Evolutionary conservation across 2,329 filamentous ascomycete genomes (phyloP).

Genomic region (Xylariaceae sp.): DNA sequence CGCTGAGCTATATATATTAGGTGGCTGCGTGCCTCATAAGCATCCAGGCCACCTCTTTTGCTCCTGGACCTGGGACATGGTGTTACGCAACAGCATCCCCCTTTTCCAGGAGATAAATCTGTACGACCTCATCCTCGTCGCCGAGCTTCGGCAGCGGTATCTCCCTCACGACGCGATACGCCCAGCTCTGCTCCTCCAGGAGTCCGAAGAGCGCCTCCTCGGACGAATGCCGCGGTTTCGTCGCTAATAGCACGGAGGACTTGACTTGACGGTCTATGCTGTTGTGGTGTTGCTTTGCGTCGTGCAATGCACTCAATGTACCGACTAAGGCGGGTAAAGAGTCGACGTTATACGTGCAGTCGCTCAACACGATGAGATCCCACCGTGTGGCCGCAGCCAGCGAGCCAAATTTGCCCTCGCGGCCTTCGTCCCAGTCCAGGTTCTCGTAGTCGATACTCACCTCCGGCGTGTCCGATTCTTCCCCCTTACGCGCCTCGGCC

Average conservation of each 20-base stretch:
- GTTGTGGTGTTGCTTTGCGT: conserved; percentile 28
- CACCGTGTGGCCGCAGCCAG: conserved; percentile 38
- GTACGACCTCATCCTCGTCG: conserved; percentile 41
- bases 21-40: background rate
- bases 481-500: conserved; percentile 6
- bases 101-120: conserved; percentile 49
- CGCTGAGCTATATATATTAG: background rate
- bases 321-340: conserved; percentile 49
- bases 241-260: conserved; percentile 48
- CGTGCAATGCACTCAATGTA: conserved; percentile 47
- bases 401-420: conserved; percentile 40
- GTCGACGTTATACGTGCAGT: conserved; percentile 59
- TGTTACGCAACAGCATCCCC: background rate
- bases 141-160: conserved; percentile 45
- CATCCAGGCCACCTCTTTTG: background rate
- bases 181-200: conserved; percentile 44
- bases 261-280: conserved; percentile 4
- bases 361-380: conserved; percentile 52
- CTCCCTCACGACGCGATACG: conserved; percentile 36
- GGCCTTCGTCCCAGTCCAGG: conserved; percentile 52
- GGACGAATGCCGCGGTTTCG: conserved; percentile 51
- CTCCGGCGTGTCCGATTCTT: background rate
- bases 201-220: conserved; percentile 46
- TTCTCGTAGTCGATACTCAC: conserved; percentile 44
- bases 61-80: too few relatives aligned